Evolutionary conservation across 345 rosid genomes (phyloP).

Genomic region (Ailanthus altissimus): DNA sequence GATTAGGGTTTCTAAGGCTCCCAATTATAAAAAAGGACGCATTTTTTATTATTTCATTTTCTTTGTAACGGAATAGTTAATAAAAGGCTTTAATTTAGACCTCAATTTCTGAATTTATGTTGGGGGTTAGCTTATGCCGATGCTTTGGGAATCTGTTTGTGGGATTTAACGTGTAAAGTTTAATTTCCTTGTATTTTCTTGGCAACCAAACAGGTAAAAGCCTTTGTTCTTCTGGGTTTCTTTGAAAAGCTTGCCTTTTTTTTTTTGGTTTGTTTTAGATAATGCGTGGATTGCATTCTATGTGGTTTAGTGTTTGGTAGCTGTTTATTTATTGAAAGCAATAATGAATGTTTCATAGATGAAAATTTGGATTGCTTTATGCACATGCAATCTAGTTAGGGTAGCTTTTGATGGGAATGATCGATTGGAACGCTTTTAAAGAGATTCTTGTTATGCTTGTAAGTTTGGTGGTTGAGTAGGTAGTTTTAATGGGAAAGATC

Average conservation of each 20-base stretch:
- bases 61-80: neutral
- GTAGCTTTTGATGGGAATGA: neutral
- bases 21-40: neutral
- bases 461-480: neutral
- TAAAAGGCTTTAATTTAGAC: neutral
- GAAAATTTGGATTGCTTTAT: neutral
- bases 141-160: neutral
- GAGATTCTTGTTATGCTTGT: neutral
- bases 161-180: neutral
- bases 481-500: too few relatives aligned
- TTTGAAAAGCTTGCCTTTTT: neutral
- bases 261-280: neutral
- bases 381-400: neutral
- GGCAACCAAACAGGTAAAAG: neutral
- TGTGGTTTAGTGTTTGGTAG: neutral
- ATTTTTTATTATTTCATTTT: neutral
- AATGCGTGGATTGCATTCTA: neutral
- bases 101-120: neutral
- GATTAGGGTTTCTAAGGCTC: conserved; percentile 3
- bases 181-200: neutral
- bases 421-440: neutral
- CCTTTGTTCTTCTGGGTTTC: neutral
- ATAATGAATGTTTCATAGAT: neutral
- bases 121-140: neutral
- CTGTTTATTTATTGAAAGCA: neutral